Evolutionary conservation across 2,329 filamentous ascomycete genomes (phyloP).

Genomic region (Claviceps lovelessii): DNA sequence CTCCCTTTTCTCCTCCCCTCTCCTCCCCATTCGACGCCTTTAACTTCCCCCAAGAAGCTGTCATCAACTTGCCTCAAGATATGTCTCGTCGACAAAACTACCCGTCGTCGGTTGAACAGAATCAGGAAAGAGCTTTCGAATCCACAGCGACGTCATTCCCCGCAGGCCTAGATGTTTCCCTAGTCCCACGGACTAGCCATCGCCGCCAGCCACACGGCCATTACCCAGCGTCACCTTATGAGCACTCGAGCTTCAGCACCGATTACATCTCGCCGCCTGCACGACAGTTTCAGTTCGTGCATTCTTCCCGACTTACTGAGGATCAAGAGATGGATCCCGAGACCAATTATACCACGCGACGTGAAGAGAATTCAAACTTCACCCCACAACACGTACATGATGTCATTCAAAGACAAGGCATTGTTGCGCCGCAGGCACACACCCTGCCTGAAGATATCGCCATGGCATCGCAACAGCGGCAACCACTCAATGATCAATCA

Average conservation of each 20-base stretch:
- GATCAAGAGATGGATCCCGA: constrained; percentile 14
- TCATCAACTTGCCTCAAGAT: constrained; percentile 15
- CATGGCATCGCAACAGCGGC: constrained; percentile 20
- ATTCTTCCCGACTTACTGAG: neutral
- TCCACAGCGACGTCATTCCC: constrained; percentile 25
- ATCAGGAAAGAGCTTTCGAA: constrained; percentile 17
- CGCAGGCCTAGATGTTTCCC: constrained; percentile 46
- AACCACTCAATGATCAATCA: constrained; percentile 23
- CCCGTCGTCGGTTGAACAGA: constrained; percentile 18
- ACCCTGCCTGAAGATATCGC: constrained; percentile 9
- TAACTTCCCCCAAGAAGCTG: constrained; percentile 19
- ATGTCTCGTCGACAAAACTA: constrained; percentile 4
- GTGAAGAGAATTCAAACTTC: constrained; percentile 1
- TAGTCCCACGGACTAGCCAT: constrained; percentile 43
- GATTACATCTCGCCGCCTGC: constrained; percentile 3
- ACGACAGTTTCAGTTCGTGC: neutral
- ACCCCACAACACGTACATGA: constrained; percentile 10
- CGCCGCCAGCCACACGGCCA: constrained; percentile 31
- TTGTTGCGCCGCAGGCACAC: constrained; percentile 5
- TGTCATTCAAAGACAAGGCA: constrained; percentile 11
- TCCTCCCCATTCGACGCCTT: neutral
- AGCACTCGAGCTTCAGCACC: constrained; percentile 7
- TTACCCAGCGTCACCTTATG: constrained; percentile 13
- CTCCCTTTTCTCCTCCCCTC: neutral
- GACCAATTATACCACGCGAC: constrained; percentile 12